phyloP scores from a whole-genome alignment of 495 filamentous ascomycete species.

The Cladorrhinum samala region DNA sequence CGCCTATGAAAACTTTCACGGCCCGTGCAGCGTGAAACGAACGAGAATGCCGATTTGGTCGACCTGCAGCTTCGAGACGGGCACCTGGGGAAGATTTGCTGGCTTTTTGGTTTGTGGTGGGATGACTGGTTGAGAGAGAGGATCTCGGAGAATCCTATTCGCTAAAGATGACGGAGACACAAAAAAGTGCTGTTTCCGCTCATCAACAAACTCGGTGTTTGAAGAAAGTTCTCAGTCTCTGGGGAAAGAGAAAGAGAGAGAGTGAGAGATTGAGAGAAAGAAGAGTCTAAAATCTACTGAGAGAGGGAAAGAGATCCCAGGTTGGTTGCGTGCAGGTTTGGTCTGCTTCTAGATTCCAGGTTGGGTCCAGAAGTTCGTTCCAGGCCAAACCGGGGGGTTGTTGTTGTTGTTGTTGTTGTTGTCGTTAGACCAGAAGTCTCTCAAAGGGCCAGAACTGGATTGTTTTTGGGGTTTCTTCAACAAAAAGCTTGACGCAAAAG shows the following conservation, averaged over 20 bases:
- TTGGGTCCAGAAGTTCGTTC: too few relatives aligned
- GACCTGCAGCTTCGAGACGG: slow-evolving; percentile 12
- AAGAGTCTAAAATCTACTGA: too few relatives aligned
- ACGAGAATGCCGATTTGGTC: slow-evolving; percentile 11
- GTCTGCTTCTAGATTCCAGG: too few relatives aligned
- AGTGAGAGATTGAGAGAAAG: neutral
- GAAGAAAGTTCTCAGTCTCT: too few relatives aligned
- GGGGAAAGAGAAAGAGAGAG: too few relatives aligned
- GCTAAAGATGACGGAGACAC: neutral
- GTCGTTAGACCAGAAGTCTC: too few relatives aligned
- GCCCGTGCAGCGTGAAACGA: neutral
- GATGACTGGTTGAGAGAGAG: neutral
- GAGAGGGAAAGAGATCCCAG: too few relatives aligned
- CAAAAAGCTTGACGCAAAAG: neutral
- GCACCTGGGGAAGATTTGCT: neutral
- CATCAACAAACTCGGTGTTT: neutral
- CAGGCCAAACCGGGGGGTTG: too few relatives aligned
- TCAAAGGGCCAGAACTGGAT: too few relatives aligned
- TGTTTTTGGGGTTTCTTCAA: too few relatives aligned
- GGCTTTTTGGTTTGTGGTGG: neutral
- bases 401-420: too few relatives aligned
- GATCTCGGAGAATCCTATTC: neutral
- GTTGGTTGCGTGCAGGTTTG: too few relatives aligned
- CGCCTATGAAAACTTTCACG: slow-evolving; percentile 4
- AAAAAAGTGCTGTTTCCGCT: neutral